Evolutionary conservation across 768 basidiomycete species (phyloP).

Genomic region (Termitomyces sp.): DNA sequence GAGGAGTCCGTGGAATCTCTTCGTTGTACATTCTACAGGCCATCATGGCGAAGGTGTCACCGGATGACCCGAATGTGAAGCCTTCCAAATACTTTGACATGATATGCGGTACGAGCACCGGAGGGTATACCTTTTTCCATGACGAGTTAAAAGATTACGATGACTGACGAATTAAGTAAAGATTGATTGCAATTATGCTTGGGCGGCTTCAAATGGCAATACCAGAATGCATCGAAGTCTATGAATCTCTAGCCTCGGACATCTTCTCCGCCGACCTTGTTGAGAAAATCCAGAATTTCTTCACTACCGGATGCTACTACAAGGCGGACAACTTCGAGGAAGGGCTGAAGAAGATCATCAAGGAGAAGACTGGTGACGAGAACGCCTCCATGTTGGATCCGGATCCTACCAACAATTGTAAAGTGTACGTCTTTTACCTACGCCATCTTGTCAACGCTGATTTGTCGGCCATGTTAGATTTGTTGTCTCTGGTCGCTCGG

Average conservation of each 20-base stretch:
- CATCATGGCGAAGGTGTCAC: slow-evolving; percentile 27
- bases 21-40: slow-evolving; percentile 28
- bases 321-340: slow-evolving; percentile 24
- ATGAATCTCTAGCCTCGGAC: slow-evolving; percentile 25
- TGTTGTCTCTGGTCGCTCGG: slow-evolving; percentile 23
- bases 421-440: slow-evolving; percentile 24
- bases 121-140: slow-evolving; percentile 25
- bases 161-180: not conserved
- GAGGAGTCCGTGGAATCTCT: slow-evolving; percentile 35
- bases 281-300: slow-evolving; percentile 14
- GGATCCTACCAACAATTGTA: slow-evolving; percentile 23
- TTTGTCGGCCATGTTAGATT: slow-evolving; percentile 19
- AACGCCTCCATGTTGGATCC: slow-evolving; percentile 27
- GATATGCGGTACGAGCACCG: slow-evolving; percentile 35
- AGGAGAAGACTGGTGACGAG: slow-evolving; percentile 22
- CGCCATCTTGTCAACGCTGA: not conserved
- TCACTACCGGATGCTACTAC: slow-evolving; percentile 25
- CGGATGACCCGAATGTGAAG: slow-evolving; percentile 19
- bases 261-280: slow-evolving; percentile 26
- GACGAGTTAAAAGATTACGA: not conserved
- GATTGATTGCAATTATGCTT: slow-evolving; percentile 36
- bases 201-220: slow-evolving; percentile 35
- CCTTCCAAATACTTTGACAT: slow-evolving; percentile 35
- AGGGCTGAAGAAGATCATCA: slow-evolving; percentile 26
- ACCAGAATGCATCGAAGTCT: slow-evolving; percentile 31